These are phyloP conservation scores for Pilasporangium apinafurcum DNA, from an alignment of 352 stramenopile species.

Conservation along the genomic window DNA sequence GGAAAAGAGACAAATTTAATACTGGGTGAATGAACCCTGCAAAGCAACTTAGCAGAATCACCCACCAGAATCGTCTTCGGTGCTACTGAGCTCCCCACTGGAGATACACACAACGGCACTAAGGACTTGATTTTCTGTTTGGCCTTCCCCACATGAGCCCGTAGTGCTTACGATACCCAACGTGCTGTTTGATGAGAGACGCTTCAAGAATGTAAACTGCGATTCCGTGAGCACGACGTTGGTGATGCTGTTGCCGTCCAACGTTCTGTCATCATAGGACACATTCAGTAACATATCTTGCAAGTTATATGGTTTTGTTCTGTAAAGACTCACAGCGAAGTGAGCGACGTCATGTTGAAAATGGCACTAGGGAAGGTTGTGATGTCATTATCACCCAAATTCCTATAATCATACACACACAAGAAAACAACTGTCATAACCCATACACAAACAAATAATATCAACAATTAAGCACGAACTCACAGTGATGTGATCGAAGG, in stretches of 20 bases:
- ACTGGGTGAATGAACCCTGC: constrained; percentile 11
- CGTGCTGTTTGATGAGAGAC: constrained; percentile 26
- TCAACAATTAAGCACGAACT: neutral
- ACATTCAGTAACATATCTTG: neutral
- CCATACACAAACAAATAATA: neutral
- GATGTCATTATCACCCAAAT: constrained; percentile 46
- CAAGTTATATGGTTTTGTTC: too few species aligned
- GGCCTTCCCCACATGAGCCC: constrained; percentile 22
- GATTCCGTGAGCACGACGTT: constrained; percentile 30
- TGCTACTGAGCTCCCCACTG: constrained; percentile 1
- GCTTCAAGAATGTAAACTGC: constrained; percentile 42
- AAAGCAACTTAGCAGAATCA: too few species aligned
- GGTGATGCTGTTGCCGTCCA: constrained; percentile 49
- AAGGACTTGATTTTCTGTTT: constrained; percentile 33
- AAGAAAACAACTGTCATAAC: neutral
- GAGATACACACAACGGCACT: constrained; percentile 52
- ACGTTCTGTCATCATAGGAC: constrained; percentile 15
- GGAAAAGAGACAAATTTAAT: constrained; percentile 7
- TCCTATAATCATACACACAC: constrained; percentile 11
- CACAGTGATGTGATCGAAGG: constrained; percentile 36
- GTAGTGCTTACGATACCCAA: constrained; percentile 22
- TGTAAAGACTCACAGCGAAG: constrained; percentile 45
- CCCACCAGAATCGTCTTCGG: neutral
- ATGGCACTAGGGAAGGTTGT: constrained; percentile 42
- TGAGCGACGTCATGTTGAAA: constrained; percentile 71